A percentile compares a stretch with the other conserved stretches of the same genome.
These are phyloP conservation scores for Termitomyces sp. DNA, from an alignment of 768 basidiomycete species.

Conservation along the genomic window DNA sequence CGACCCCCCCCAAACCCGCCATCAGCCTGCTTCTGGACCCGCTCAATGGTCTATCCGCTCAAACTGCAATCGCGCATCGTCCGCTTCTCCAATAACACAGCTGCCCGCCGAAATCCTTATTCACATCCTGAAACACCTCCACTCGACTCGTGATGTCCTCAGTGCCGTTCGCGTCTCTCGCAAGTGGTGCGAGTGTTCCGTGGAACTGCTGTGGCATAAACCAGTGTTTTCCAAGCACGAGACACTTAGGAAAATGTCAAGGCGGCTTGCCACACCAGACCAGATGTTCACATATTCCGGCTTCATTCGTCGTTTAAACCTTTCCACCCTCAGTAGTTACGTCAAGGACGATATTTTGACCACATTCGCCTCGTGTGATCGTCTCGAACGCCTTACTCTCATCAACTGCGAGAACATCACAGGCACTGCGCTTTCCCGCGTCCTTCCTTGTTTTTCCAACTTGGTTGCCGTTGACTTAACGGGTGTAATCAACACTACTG, in stretches of 20 bases:
- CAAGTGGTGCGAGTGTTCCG: constrained; percentile 93
- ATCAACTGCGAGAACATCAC: constrained; percentile 71
- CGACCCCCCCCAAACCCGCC: constrained; percentile 37
- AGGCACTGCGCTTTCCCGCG: constrained; percentile 53
- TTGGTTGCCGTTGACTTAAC: constrained; percentile 85
- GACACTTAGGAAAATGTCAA: constrained; percentile 75
- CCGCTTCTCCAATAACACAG: constrained; percentile 53
- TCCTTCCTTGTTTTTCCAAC: constrained; percentile 68
- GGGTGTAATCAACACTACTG: constrained; percentile 62
- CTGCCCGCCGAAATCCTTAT: constrained; percentile 92
- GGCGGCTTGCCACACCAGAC: constrained; percentile 55
- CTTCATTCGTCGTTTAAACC: constrained; percentile 90
- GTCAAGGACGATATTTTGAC: constrained; percentile 73
- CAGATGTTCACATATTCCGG: constrained; percentile 83
- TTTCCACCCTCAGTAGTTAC: constrained; percentile 62
- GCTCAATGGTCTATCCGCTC: constrained; percentile 54
- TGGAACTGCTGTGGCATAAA: constrained; percentile 93
- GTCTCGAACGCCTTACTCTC: constrained; percentile 86
- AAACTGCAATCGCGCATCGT: constrained; percentile 16
- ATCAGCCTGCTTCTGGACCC: constrained; percentile 44
- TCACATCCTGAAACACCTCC: constrained; percentile 83
- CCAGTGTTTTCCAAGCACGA: constrained; percentile 67
- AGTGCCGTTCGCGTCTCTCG: constrained; percentile 77
- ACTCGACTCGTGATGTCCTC: constrained; percentile 69
- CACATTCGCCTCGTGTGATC: constrained; percentile 66